These are phyloP conservation scores for Dillenia turbinata DNA, from an alignment of 164 flowering plant species.

Conservation along the genomic window DNA sequence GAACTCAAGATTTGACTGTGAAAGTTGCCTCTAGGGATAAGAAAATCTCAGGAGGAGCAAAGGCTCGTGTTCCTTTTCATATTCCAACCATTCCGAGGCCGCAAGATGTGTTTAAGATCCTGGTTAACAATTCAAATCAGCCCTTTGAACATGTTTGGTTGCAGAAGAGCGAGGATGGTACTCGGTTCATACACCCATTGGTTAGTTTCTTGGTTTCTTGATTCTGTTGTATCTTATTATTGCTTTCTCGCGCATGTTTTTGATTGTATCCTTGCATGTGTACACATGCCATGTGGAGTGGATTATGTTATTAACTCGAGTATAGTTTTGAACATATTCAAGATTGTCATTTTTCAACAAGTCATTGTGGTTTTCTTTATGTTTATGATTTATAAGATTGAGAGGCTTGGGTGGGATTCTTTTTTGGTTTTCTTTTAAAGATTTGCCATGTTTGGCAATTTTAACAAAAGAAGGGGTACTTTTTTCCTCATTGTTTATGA, in stretches of 20 bases:
- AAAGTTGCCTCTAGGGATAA: conserved; percentile 53
- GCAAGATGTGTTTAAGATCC: conserved; percentile 66
- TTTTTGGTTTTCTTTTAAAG: too few species aligned
- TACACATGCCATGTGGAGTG: not conserved
- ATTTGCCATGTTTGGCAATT: too few species aligned
- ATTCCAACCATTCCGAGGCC: conserved; percentile 70
- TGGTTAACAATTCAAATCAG: conserved; percentile 76
- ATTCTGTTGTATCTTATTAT: not conserved
- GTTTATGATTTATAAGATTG: too few species aligned
- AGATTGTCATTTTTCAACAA: too few species aligned
- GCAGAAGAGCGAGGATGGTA: conserved; percentile 77
- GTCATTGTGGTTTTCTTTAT: too few species aligned
- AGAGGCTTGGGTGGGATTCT: too few species aligned
- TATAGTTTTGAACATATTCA: too few species aligned
- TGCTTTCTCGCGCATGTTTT: not conserved
- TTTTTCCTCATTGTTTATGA: too few species aligned
- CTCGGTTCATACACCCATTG: conserved; percentile 73
- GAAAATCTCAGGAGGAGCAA: conserved; percentile 27
- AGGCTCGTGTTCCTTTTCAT: conserved; percentile 79
- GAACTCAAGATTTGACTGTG: conserved; percentile 22
- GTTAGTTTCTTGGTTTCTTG: conserved; percentile 33
- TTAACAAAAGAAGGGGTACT: too few species aligned
- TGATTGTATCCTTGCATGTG: not conserved
- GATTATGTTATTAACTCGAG: not conserved
- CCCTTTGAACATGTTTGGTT: conserved; percentile 94